Base-by-base conservation (phyloP, 2,329 filamentous ascomycete genomes). In the Colletotrichum sp. region DNA sequence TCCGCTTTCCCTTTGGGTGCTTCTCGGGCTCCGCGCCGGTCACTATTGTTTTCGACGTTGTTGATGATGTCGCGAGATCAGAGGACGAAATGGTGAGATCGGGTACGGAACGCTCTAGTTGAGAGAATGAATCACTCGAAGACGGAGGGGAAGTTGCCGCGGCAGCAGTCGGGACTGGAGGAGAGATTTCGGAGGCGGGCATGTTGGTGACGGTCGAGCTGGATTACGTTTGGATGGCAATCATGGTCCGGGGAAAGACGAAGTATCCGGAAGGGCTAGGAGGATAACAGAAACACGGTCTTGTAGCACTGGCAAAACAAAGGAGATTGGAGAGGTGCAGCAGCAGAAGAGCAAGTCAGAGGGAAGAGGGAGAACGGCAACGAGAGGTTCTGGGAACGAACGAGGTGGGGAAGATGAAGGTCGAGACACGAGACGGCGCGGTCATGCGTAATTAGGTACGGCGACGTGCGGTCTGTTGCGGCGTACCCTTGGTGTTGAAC, bases 1-100 rank as follows among this genome's bases (percentile, higher is more conserved):
- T 93, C 84, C 91, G 87, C 86, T 91, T 92, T 78, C 88, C 89
- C 84, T 91, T 91, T 77, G 90, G 90, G 78, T 91, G 90, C 78
- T 85, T 86, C 77, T 86, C 85, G 10, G 74, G 76, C 18, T 82
- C 78, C 10, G 78, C 67, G 22, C 72, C 77, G 68, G 71, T 56
- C 30, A 67, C 64, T 56, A 70, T 71, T 66, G 75, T 58, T 25
- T 69, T 68, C 22, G 30, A 34, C 15, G 32, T 28, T n/a, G 25
- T 18, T 16, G 34, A 25, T 48, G 70, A 58, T 32, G 58, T 48
- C 36, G 32, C 32, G 8, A 64, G 32, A 27, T 68, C 55, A 15
- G 70, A 39, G 3, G 39, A 43, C 55, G 67, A 39, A 25, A 64
- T 56, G 55, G n/a, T 67, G 62, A 10, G 43, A 43, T 27, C 36